Conservation (phyloP, 2,329 filamentous ascomycete species). For the Phaeosphaeria sp. region DNA sequence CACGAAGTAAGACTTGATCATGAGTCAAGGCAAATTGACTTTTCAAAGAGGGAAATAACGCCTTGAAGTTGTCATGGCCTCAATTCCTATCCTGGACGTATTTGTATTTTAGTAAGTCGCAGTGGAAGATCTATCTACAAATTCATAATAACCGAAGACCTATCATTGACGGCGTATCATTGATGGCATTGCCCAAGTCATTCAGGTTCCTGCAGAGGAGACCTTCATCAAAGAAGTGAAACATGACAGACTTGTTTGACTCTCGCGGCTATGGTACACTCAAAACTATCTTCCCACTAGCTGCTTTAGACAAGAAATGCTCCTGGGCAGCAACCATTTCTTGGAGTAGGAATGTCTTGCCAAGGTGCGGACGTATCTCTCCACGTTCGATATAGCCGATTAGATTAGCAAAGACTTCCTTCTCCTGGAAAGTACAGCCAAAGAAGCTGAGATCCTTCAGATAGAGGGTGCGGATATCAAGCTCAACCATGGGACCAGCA, state of each 20-base stretch:
- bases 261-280: not conserved
- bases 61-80: not conserved
- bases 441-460: slow-evolving; percentile 19
- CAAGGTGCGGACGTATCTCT: slow-evolving; percentile 14
- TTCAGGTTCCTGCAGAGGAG: too few species aligned
- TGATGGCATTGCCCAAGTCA: too few species aligned
- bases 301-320: slow-evolving; percentile 9
- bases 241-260: not conserved
- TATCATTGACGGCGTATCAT: too few species aligned
- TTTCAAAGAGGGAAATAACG: not conserved
- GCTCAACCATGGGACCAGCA: slow-evolving; percentile 13
- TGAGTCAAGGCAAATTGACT: not conserved
- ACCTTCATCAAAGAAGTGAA: too few species aligned
- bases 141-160: too few species aligned
- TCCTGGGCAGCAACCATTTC: slow-evolving; percentile 16
- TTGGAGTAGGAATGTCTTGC: slow-evolving; percentile 10
- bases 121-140: too few species aligned
- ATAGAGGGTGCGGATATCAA: slow-evolving; percentile 15
- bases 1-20: not conserved
- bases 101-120: too few species aligned
- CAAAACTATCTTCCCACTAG: slow-evolving; percentile 12
- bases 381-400: slow-evolving; percentile 15
- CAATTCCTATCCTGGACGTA: not conserved
- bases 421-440: slow-evolving; percentile 17
- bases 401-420: slow-evolving; percentile 14